Evolutionary conservation across 208 protist genomes (phyloP), one percentile per base, ranked within the genome.

Genomic region (Crithidia sp.): DNA sequence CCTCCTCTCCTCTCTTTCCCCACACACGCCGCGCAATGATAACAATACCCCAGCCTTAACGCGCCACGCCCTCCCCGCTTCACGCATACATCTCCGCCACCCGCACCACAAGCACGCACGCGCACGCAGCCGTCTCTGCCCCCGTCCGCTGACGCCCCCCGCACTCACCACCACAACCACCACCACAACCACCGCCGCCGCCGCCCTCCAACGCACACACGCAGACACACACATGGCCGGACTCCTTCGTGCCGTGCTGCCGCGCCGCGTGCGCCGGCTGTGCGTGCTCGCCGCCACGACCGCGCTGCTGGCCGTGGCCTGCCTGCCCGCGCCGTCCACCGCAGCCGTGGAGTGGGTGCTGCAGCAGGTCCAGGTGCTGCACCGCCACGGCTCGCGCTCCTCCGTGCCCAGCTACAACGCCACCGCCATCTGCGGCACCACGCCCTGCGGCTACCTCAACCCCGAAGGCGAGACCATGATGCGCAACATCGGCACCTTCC

Each of bases 331-430:
- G n/a, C 68, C 68, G 49, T 59, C 68, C 10, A 61, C 39, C 49
- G 58, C 58, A 17, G 37, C 16, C 40, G 60, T 67, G 60, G 60
- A 45, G 59, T 67, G 60, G 69, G 60, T 83, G 44, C 14, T 67
- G 41, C 40, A 71, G 58, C 52, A 77, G 50, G 57, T 85, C 53
- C 81, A 86, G 61, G 54, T 87, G 40, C 59, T 86, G 45, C 85
- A 90, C 73, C 85, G 82, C 55, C 82, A 90, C 64, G 82, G 82
- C 49, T 77, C 79, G 14, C 85, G 82, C 55, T 53, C 70, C 28
- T 12, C 79, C 45, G 14, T 71, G 2, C 36, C 59, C 2, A 40
- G 17, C 40, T 59, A 69, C 60, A 85, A 90, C 63, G 12, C 37
- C 10, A 71, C 70, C 36, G 40, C 47, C 28, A 74, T 87, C 61